Conservation (phyloP, 495 filamentous ascomycete genomes). For the Aspergillus affinis region DNA sequence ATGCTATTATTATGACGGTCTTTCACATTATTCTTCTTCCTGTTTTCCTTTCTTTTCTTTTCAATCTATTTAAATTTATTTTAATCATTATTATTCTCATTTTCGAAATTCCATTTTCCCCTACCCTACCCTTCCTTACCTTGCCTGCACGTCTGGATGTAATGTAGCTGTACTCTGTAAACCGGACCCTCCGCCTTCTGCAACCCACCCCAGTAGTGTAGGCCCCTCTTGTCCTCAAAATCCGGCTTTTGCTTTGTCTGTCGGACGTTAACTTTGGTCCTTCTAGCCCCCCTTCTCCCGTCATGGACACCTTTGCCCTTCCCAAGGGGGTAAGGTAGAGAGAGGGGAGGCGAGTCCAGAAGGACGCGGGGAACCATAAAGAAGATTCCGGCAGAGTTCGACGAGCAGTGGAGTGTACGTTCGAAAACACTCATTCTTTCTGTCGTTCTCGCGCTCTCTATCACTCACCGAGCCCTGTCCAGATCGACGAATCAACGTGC, state of each 20-base stretch:
- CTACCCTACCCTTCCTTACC: slow-evolving; percentile 6
- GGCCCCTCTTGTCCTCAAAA: not conserved
- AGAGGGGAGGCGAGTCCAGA: slow-evolving; percentile 9
- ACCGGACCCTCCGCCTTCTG: not conserved
- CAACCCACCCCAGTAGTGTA: not conserved
- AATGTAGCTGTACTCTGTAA: not conserved
- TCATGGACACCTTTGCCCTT: not conserved
- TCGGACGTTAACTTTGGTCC: not conserved
- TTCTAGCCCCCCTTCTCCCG: not conserved
- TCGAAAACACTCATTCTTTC: slow-evolving; percentile 8
- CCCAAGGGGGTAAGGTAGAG: not conserved
- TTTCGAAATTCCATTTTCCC: slow-evolving; percentile 8
- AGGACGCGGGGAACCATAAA: slow-evolving; percentile 23
- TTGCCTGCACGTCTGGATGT: not conserved
- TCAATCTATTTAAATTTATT: slow-evolving; percentile 7
- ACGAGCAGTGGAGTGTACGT: slow-evolving; percentile 7
- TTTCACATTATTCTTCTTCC: not conserved
- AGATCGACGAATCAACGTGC: slow-evolving; percentile 37
- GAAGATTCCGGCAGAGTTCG: slow-evolving; percentile 29
- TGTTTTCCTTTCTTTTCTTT: slow-evolving; percentile 4
- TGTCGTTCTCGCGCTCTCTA: slow-evolving; percentile 30
- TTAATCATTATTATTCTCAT: not conserved
- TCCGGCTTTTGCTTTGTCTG: not conserved
- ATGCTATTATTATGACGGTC: slow-evolving; percentile 5
- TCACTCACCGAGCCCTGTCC: slow-evolving; percentile 35